Evolutionary conservation across 495 filamentous ascomycete genomes (phyloP).

Genomic region (Hyaloscypha finlandica): DNA sequence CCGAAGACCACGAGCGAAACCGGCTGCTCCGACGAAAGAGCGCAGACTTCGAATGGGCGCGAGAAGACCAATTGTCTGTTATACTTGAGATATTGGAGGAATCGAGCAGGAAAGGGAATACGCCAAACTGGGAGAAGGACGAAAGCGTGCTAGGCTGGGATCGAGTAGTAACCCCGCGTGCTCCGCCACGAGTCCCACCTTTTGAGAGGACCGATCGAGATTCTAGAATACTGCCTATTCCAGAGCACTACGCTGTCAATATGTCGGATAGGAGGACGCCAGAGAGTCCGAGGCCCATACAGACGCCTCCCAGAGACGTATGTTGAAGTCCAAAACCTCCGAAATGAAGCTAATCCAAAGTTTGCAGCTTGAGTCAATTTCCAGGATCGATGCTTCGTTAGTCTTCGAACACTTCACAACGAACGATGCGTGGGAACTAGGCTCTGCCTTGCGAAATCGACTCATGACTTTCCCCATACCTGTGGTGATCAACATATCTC

Average conservation of each 20-base stretch:
- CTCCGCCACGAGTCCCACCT: not conserved
- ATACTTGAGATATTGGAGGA: constrained; percentile 21
- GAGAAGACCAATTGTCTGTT: constrained; percentile 20
- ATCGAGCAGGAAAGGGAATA: not conserved
- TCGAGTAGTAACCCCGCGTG: not conserved
- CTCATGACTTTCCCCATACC: constrained; percentile 58
- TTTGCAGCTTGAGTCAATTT: constrained; percentile 48
- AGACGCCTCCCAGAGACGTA: constrained; percentile 35
- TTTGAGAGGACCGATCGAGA: constrained; percentile 11
- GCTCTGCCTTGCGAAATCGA: constrained; percentile 60
- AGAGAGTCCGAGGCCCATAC: constrained; percentile 30
- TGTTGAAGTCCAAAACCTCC: constrained; percentile 9
- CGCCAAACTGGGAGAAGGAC: constrained; percentile 13
- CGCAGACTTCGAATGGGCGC: constrained; percentile 15
- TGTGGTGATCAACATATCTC: constrained; percentile 66
- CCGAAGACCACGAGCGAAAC: not conserved
- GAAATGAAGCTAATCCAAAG: not conserved
- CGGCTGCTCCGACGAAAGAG: not conserved
- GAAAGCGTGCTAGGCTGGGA: not conserved
- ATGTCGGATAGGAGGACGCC: constrained; percentile 9
- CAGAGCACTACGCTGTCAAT: constrained; percentile 1
- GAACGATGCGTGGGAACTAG: constrained; percentile 66
- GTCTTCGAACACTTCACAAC: constrained; percentile 64
- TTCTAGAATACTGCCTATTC: not conserved
- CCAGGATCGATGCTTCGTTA: constrained; percentile 53